Evolutionary conservation across 257 asterid species (phyloP), one percentile per base, ranked within the genome.

Genomic region (Salvia miltiorrhiza): DNA sequence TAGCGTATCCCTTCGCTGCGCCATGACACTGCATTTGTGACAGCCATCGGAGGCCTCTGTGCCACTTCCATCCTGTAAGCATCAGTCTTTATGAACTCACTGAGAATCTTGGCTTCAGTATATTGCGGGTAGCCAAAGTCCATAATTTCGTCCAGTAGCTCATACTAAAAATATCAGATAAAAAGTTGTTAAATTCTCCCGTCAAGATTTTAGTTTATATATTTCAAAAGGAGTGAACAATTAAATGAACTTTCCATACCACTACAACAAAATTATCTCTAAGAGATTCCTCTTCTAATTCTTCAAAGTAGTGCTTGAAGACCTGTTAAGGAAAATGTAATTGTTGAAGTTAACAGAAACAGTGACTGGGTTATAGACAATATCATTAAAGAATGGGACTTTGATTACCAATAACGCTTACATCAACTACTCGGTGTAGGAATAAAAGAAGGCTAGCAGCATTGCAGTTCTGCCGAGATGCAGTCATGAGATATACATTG

Each of bases 11-110:
- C 99, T 86, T 95, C 99, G 45, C 99, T 95, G 57, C 99, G 97
- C 99, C 99, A 95, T 6, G 99, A 95, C 50, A 95, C 99, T 45
- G 99, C 99, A 86, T 95, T 95, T 61, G 99, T 95, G 37, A 95
- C 99, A 1, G 99, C 99, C 99, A 95, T 95, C 43, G 99, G 99
- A 80, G 99, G 99, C 78, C 99, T 89, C 82, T 92, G 99, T 10
- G 96, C 45, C 66, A 88, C 99, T 83, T 95, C 99, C 99, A 95
- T 92, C 79, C 97, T 81, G 72, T 95, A 95, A 77, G 99, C 99
- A 83, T 95, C 99, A 37, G 97, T 95, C 87, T 95, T 95, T 67
- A 95, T 95, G 83, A 91, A 95, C 86, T 95, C 98, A 13, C 99
- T 92, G 11, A 95, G 97, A 80, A 95, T 95, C 83, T 92, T 95